Conservation (phyloP, 2,329 filamentous ascomycete species). For the Monosporascus sp. region DNA sequence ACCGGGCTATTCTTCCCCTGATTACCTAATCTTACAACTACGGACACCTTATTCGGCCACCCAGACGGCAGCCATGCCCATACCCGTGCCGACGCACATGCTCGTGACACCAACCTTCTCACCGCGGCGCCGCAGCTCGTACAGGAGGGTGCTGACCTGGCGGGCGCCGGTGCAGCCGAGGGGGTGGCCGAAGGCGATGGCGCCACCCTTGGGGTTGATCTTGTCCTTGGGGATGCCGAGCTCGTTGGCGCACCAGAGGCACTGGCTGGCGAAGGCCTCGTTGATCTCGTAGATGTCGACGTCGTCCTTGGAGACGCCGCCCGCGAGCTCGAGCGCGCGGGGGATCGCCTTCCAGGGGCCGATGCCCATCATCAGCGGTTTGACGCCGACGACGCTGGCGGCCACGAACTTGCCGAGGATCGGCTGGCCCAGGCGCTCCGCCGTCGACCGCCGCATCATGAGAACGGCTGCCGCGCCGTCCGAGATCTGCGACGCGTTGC, state of each 20-base stretch:
- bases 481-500: constrained; percentile 92
- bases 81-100: constrained; percentile 96
- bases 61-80: constrained; percentile 98
- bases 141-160: constrained; percentile 87
- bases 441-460: constrained; percentile 90
- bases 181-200: constrained; percentile 93
- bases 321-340: constrained; percentile 81
- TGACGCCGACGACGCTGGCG: constrained; percentile 80
- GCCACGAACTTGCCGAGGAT: constrained; percentile 91
- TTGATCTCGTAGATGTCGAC: constrained; percentile 99
- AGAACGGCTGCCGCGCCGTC: constrained; percentile 94
- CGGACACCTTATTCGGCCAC: constrained; percentile 68
- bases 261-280: constrained; percentile 95
- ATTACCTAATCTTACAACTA: background rate
- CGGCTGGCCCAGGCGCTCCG: constrained; percentile 78
- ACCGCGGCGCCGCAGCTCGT: constrained; percentile 78
- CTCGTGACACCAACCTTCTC: constrained; percentile 86
- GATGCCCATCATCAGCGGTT: constrained; percentile 91
- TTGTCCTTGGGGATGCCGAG: constrained; percentile 77
- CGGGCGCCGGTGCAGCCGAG: constrained; percentile 90
- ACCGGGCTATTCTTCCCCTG: background rate
- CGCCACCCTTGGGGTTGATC: constrained; percentile 95
- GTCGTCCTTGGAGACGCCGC: constrained; percentile 72
- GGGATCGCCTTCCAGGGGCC: constrained; percentile 96
- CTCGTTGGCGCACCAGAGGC: constrained; percentile 87